Conservation (phyloP, 2,329 filamentous ascomycete genomes). For the Ascochyta koolunga region DNA sequence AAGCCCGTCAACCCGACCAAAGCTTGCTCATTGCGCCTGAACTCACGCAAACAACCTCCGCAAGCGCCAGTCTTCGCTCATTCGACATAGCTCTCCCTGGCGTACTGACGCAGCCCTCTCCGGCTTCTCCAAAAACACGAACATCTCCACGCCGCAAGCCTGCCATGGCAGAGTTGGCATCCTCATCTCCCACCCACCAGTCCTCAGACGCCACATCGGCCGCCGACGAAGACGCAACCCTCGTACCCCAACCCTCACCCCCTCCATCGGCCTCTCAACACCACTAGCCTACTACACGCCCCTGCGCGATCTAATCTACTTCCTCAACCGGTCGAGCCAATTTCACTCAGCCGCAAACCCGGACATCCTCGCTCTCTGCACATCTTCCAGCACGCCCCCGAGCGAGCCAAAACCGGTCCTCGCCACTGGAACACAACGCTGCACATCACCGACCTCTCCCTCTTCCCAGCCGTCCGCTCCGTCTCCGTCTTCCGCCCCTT, state of each 20-base stretch:
- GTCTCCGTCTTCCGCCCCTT: conserved; percentile 55
- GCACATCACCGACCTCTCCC: conserved; percentile 48
- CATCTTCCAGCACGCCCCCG: conserved; percentile 39
- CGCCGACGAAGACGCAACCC: conserved; percentile 8
- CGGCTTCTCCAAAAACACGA: background rate
- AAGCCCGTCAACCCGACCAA: conserved; percentile 29
- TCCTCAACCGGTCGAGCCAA: conserved; percentile 49
- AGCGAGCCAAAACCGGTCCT: conserved; percentile 50
- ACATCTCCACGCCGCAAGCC: conserved; percentile 20
- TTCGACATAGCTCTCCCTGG: conserved; percentile 27
- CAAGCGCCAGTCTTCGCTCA: conserved; percentile 19
- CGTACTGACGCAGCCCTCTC: conserved; percentile 14
- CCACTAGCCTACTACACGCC: conserved; percentile 54
- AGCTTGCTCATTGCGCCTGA: conserved; percentile 46
- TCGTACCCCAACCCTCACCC: conserved; percentile 8
- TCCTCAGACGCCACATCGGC: conserved; percentile 19
- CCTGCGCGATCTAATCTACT: conserved; percentile 47
- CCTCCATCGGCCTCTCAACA: conserved; percentile 49
- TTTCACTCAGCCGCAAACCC: conserved; percentile 44
- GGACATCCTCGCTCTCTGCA: conserved; percentile 55
- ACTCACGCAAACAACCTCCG: conserved; percentile 43
- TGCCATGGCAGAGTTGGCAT: conserved; percentile 12
- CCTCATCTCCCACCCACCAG: conserved; percentile 15
- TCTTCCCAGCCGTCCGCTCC: conserved; percentile 28
- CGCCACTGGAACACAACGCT: conserved; percentile 53